Base-by-base conservation (phyloP, 768 basidiomycete species). In the Pisolithus albus region DNA sequence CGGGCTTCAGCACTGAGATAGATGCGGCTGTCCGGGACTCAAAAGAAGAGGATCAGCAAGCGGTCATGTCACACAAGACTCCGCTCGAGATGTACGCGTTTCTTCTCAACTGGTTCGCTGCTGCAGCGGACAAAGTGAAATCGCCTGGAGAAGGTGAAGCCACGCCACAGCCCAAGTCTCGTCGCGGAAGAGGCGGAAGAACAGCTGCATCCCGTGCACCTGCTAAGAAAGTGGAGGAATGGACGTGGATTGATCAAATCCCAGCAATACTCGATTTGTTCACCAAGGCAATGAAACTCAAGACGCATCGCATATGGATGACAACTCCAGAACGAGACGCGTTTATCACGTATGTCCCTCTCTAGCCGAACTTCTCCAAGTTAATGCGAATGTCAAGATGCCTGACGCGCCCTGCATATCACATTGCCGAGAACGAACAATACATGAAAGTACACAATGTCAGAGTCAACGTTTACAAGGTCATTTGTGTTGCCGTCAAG, bases 41-140 rank as follows among this genome's bases (percentile, higher is more conserved):
- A 23, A 83, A 88, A 8, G 72, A 78, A 6, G 88, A 86, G 24
- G 80, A 85, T 46, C 78, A 83, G 52, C 75, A 85, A 51, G 72
- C 75, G 1, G 75, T 79, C 59, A 67, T 77, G 56, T 61, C 72
- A 0, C 92, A 92, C 66, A 88, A 85, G 64, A 56, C 64, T 3
- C 81, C 91, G 0, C 74, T 99, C 53, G 96, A 98, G 66, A 84
- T 88, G 75, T 97, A 91, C 65, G 88, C 86, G 7, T 97, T 98
- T 64, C 72, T 97, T 23, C 69, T 96, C n/a, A 77, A 84, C 54
- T 97, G 93, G 93, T 94, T 94, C 63, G 87, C 90, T 15, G 70
- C 73, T 10, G 83, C 83, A 0, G 86, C 84, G 1, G 92, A 95
- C 68, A 87, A 85, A 57, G 80, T 86, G 52, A 86, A 85, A 41